Conservation (phyloP, 306 rosid genomes). For the Sicyos edulis region DNA sequence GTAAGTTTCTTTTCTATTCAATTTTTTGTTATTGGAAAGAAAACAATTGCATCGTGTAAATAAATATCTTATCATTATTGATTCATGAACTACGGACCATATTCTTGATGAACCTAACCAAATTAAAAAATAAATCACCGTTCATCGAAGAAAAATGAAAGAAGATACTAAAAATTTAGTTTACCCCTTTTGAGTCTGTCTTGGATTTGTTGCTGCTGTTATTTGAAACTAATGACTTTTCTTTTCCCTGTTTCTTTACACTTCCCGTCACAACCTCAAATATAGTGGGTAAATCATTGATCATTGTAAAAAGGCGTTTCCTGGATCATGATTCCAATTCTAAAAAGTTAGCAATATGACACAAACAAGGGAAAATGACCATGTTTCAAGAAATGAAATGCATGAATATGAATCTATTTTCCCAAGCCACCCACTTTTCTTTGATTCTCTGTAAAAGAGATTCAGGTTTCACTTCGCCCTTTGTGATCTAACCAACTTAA, state of each 20-base stretch:
- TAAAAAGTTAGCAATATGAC: not conserved
- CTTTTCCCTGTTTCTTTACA: slow-evolving; percentile 34
- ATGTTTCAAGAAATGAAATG: not conserved
- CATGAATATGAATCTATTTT: slow-evolving; percentile 1
- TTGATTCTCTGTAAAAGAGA: not conserved
- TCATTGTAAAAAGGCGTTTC: slow-evolving; percentile 23
- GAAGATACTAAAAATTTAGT: not conserved
- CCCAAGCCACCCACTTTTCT: not conserved
- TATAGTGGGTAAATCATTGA: slow-evolving; percentile 22
- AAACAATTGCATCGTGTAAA: slow-evolving; percentile 8
- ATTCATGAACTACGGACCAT: not conserved
- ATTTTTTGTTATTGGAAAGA: not conserved
- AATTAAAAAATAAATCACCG: not conserved
- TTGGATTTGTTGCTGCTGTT: slow-evolving; percentile 55
- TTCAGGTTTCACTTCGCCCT: not conserved
- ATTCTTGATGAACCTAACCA: not conserved
- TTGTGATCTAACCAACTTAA: not conserved
- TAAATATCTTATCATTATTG: not conserved
- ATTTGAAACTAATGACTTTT: slow-evolving; percentile 49
- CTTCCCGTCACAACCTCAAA: slow-evolving; percentile 25
- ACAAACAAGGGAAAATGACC: not conserved
- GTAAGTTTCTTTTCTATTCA: not conserved
- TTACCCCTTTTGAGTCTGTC: slow-evolving; percentile 64
- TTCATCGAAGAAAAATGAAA: not conserved
- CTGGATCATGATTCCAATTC: slow-evolving; percentile 30